Base-by-base conservation (phyloP, 148 eudicot genomes). In the Rhododendron mucronatum region DNA sequence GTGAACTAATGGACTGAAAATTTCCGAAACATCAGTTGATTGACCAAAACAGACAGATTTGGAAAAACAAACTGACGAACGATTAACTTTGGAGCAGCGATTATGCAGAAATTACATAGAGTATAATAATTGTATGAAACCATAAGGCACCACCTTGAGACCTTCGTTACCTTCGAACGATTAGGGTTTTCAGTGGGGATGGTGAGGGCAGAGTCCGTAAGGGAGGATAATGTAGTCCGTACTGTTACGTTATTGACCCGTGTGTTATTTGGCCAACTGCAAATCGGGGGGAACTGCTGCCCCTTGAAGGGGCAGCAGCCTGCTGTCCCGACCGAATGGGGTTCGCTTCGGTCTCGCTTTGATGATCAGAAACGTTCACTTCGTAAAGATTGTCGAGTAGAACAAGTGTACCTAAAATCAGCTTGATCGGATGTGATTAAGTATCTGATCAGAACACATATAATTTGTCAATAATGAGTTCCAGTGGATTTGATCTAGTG, bases 171-270 rank as follows among this genome's bases (percentile, higher is more conserved):
- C 26, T 30, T 74, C n/a, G 23, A 20, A 51, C 21, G 67, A 35
- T 84, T 48, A 84, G 86, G 86, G 81, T 73, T 84, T 33, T n/a
- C 44, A 55, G 35, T 7, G 30, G 59, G 33, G 41, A 59, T 13
- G 18, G 1, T 16, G 47, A 12, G 50, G 50, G 71, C 84, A 21
- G 30, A 35, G 53, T 55, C 7, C 20, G 10, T 37, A 20, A 30
- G 8, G 77, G 37, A 41, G 26, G 15, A 73, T 13, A 45, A 41
- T 41, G 44, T 5, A 41, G 44, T 41, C 5, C 44, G 44, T 41
- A 41, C 44, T 41, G 44, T 41, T 41, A 41, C 44, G 41, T 39
- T 39, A 39, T 67, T 30, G 55, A n/a, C n/a, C n/a, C 59, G 7
- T 82, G 7, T 18, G 15, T 35, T 18, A 1, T 7, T 61, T 61